These are phyloP conservation scores for Xylaria digitata DNA, from an alignment of 2,329 filamentous ascomycete genomes.

Conservation along the genomic window DNA sequence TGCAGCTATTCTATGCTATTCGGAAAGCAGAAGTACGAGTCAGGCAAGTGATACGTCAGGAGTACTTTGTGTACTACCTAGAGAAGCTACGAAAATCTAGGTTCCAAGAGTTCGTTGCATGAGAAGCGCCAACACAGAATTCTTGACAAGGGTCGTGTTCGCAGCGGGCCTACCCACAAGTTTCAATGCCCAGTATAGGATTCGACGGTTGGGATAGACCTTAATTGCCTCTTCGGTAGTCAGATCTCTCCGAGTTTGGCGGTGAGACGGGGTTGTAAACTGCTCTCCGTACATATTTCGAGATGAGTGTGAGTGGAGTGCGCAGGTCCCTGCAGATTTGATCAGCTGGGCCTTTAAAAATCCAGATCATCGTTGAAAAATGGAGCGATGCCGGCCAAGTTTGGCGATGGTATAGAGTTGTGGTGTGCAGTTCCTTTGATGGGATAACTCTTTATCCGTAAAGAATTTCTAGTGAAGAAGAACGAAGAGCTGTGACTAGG, in stretches of 20 bases:
- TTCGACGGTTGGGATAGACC: conserved; percentile 19
- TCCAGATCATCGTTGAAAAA: conserved; percentile 11
- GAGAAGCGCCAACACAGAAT: conserved; percentile 3
- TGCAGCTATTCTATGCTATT: background rate
- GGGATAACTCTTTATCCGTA: background rate
- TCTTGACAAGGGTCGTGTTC: conserved; percentile 21
- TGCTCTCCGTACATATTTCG: conserved; percentile 8
- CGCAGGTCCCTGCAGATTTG: conserved; percentile 34
- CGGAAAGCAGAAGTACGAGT: background rate
- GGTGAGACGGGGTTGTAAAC: conserved; percentile 29
- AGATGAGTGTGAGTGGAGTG: conserved; percentile 26
- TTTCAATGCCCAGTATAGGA: background rate
- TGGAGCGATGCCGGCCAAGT: background rate
- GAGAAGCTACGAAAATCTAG: conserved; percentile 1
- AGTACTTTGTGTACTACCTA: background rate
- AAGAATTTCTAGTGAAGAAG: background rate
- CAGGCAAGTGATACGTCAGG: background rate
- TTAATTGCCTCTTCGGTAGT: background rate
- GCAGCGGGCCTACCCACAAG: background rate
- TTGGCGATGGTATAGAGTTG: background rate
- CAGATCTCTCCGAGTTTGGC: conserved; percentile 20
- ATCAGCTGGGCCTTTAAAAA: conserved; percentile 16
- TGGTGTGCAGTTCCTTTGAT: background rate
- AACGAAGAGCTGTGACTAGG: too few relatives aligned
- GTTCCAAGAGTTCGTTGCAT: conserved; percentile 16